Conservation (phyloP, 139 green algal species). For the Chlamydomonas incerta region DNA sequence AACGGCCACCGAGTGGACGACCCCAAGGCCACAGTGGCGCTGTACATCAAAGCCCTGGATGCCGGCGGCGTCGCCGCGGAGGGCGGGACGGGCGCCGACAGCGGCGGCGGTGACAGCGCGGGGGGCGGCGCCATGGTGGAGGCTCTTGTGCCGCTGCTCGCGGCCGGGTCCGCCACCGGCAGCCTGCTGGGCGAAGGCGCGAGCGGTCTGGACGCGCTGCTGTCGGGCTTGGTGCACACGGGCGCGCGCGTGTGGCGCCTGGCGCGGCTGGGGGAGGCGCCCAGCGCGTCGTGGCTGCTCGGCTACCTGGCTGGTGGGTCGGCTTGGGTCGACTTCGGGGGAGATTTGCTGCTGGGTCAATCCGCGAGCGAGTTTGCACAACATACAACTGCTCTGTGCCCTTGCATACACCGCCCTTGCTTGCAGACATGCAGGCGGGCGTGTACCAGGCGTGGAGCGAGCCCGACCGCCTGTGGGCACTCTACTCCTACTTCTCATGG, state of each 20-base stretch:
- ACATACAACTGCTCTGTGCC: too few species aligned
- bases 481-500: constrained; percentile 6
- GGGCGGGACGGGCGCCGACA: too few species aligned
- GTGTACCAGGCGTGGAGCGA: neutral
- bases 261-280: neutral
- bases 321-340: too few species aligned
- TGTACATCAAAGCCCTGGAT: too few species aligned
- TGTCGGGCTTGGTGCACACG: neutral
- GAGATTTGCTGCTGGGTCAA: too few species aligned
- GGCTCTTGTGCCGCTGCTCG: neutral
- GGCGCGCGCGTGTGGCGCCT: neutral
- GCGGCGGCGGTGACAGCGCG: too few species aligned
- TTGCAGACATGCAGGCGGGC: neutral
- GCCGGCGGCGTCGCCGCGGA: too few species aligned
- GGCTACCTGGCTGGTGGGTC: neutral
- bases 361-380: too few species aligned
- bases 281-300: neutral
- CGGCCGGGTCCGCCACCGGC: neutral
- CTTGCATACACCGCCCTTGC: too few species aligned
- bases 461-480: neutral
- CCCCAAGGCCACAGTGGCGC: too few species aligned
- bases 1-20: too few species aligned
- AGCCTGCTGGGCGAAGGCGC: neutral
- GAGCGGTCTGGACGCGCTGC: neutral
- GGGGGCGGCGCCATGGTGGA: neutral